Conservation (phyloP, 2,329 filamentous ascomycete species). For the Diaporthe sp. region DNA sequence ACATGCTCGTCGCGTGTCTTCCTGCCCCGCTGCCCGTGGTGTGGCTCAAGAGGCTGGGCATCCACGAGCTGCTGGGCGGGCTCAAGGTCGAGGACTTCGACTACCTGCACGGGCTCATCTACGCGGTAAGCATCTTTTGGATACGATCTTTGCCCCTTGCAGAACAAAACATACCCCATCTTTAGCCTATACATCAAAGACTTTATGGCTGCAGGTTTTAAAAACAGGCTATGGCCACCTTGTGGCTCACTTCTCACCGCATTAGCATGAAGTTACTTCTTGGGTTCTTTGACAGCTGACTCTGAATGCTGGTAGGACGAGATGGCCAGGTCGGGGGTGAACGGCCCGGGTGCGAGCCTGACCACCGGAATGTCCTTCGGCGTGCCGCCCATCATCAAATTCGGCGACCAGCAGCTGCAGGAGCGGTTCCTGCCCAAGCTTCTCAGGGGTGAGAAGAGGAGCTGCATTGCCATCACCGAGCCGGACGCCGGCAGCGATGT, state of each 20-base stretch:
- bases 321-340: slow-evolving; percentile 73
- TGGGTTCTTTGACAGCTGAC: no score
- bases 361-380: slow-evolving; percentile 80
- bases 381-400: slow-evolving; percentile 77
- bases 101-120: slow-evolving; percentile 77
- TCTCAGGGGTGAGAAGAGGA: slow-evolving; percentile 72
- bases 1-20: slow-evolving; percentile 78
- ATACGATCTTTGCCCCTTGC: no score
- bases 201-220: no score
- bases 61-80: slow-evolving; percentile 73
- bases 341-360: slow-evolving; percentile 71
- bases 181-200: no score
- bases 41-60: slow-evolving; percentile 73
- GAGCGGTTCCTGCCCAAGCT: slow-evolving; percentile 75
- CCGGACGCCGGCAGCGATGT: slow-evolving; percentile 80
- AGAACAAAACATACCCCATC: no score
- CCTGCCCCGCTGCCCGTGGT: slow-evolving; percentile 75
- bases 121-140: no score
- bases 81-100: slow-evolving; percentile 80
- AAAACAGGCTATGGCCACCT: no score
- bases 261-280: no score
- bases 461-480: slow-evolving; percentile 84
- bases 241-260: no score
- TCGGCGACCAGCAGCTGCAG: slow-evolving; percentile 70
- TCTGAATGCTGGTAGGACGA: no score